phyloP scores from a whole-genome alignment of 2,329 filamentous ascomycete species.

The Calcarisporium arbuscula region DNA sequence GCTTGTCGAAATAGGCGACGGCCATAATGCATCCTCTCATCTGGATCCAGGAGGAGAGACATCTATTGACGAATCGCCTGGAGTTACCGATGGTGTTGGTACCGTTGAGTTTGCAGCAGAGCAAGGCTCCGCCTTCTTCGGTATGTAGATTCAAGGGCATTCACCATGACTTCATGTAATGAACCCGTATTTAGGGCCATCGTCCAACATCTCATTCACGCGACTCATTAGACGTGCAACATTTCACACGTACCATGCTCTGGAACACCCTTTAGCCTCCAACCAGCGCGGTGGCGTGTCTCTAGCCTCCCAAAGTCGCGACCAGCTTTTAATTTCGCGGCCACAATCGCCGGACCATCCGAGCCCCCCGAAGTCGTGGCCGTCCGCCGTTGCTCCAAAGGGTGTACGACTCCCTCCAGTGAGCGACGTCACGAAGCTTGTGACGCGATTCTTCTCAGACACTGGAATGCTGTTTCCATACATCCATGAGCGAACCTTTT shows the following conservation, averaged over 20 bases:
- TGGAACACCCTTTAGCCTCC: background rate
- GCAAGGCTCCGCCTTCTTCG: constrained; percentile 5
- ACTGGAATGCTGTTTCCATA: constrained; percentile 6
- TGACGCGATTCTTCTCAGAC: constrained; percentile 4
- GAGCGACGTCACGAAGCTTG: constrained; percentile 2
- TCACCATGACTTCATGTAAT: background rate
- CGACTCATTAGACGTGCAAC: constrained; percentile 4
- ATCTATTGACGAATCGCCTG: no score
- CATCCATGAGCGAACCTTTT: constrained; percentile 2
- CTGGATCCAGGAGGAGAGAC: no score
- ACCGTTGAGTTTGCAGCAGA: constrained; percentile 5
- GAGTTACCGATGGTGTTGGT: constrained; percentile 4
- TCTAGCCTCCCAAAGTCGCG: no score
- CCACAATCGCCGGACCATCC: background rate
- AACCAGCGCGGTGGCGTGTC: constrained; percentile 2
- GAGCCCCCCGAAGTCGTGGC: background rate
- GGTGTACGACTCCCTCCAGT: constrained; percentile 3
- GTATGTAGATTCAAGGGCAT: background rate
- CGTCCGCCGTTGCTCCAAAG: no score
- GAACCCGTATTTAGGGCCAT: background rate
- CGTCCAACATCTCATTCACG: constrained; percentile 4
- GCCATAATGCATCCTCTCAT: no score
- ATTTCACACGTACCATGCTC: no score
- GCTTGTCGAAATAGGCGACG: no score
- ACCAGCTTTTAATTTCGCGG: constrained; percentile 2